phyloP scores from a whole-genome alignment of 768 basidiomycete genomes.

The Pseudohyphozyma bogoriensis region DNA sequence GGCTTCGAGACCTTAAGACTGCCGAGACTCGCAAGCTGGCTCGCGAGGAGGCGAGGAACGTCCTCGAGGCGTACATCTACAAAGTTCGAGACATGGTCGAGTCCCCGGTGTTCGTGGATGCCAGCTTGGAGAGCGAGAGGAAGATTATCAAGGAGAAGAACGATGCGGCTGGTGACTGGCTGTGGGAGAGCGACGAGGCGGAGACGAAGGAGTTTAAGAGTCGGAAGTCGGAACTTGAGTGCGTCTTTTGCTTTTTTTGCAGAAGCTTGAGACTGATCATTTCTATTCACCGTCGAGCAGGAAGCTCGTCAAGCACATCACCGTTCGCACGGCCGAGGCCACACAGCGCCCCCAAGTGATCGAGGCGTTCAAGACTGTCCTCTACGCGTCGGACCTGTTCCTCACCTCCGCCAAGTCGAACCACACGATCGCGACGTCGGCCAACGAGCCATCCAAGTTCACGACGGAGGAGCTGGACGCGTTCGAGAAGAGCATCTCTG shows the following conservation, averaged over 20 bases:
- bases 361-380: conserved; percentile 74
- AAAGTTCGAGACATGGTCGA: conserved; percentile 66
- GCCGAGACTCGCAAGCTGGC: conserved; percentile 66
- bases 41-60: conserved; percentile 81
- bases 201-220: conserved; percentile 62
- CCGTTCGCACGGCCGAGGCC: conserved; percentile 75
- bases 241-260: conserved; percentile 38
- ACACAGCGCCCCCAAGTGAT: conserved; percentile 72
- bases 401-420: conserved; percentile 66
- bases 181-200: conserved; percentile 70
- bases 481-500: conserved; percentile 64
- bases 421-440: conserved; percentile 54
- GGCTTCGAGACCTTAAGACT: conserved; percentile 65
- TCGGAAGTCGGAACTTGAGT: conserved; percentile 77
- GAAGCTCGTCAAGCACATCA: conserved; percentile 52
- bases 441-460: conserved; percentile 63
- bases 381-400: conserved; percentile 52
- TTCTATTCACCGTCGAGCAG: conserved; percentile 71
- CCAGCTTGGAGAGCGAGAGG: conserved; percentile 53
- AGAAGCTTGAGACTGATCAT: not conserved
- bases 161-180: conserved; percentile 68
- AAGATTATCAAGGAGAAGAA: conserved; percentile 55
- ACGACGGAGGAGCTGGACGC: conserved; percentile 72
- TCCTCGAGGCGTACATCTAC: conserved; percentile 88
- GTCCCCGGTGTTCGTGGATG: conserved; percentile 44